Conservation (phyloP, 257 asterid genomes). For the Forsythia viridissima region DNA sequence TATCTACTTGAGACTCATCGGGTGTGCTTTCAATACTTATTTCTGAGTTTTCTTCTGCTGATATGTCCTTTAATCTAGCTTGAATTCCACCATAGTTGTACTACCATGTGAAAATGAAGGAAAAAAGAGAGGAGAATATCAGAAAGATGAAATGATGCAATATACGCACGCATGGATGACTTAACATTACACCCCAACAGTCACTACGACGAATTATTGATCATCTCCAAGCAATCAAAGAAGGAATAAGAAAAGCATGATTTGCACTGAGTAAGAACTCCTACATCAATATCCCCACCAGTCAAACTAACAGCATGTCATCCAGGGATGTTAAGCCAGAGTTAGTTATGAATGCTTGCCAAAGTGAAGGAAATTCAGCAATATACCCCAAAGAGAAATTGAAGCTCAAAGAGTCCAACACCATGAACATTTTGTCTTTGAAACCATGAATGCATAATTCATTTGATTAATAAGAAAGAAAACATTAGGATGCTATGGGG, state of each 20-base stretch:
- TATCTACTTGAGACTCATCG: conserved; percentile 62
- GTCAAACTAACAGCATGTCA: neutral
- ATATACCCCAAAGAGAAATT: conserved; percentile 10
- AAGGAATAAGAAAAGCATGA: conserved; percentile 1
- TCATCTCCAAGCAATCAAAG: neutral
- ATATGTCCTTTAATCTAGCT: conserved; percentile 55
- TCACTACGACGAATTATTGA: neutral
- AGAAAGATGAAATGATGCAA: conserved; percentile 16
- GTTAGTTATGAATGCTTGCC: neutral
- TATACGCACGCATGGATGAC: neutral
- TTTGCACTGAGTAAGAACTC: neutral
- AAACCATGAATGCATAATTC: conserved; percentile 1
- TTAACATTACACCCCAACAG: neutral
- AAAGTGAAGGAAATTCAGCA: neutral
- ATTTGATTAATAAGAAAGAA: conserved; percentile 12
- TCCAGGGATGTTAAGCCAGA: neutral
- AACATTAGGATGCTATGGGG: neutral
- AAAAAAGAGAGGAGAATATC: conserved; percentile 14
- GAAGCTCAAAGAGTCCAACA: neutral
- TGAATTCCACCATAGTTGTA: conserved; percentile 94
- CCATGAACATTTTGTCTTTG: conserved; percentile 8
- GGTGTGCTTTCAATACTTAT: conserved; percentile 38
- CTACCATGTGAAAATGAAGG: conserved; percentile 34
- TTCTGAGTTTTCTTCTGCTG: conserved; percentile 50
- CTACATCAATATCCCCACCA: neutral